Base-by-base conservation (phyloP, 768 basidiomycete species). In the Pleurotus eryngii region DNA sequence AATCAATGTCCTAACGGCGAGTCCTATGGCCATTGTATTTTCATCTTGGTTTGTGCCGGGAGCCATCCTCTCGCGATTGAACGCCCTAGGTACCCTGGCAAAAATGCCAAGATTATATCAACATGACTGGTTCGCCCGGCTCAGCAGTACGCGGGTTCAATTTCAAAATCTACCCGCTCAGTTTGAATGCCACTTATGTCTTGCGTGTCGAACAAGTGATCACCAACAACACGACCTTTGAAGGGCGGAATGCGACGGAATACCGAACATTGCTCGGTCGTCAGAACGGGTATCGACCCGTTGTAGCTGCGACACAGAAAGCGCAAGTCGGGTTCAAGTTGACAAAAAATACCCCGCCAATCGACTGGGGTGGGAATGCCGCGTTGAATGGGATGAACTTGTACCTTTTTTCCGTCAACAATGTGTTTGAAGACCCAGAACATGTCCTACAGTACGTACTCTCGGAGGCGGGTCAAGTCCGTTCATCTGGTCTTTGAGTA, bases 11-110 rank as follows among this genome's bases (percentile, higher is more conserved):
- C 51, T 20, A 53, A 56, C 53, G 62, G 62, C 60, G 43, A 49
- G 20, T n/a, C 26, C 9, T 26, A 7, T 17, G 9, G 42, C 26
- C 18, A 2, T 24, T 4, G 22, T 24, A 24, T 4, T 24, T 24
- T 4, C 22, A 24, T 24, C 22, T 4, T 26, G 14, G 17, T 18
- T 27, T n/a, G 87, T 0, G 90, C 73, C 0, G 95, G 14, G 26
- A 3, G 11, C 15, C 8, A 2, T 43, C 42, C 18, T 20, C 46
- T 8, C 49, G 9, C 7, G 7, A 30, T 8, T 9, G 6, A 7
- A 30, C 30, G 1, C 7, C 8, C 7, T 8, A 63, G 47, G 55
- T 15, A 48, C 54, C 12, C 18, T 53, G 7, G 57, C 51, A 17
- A 56, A n/a, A 57, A 14, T 61, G 55, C 30, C 49, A 58, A 46